Evolutionary conservation across 169 alveolate genomes (phyloP), one percentile per base, ranked within the genome.

Genomic region (Perkinsus chesapeaki): DNA sequence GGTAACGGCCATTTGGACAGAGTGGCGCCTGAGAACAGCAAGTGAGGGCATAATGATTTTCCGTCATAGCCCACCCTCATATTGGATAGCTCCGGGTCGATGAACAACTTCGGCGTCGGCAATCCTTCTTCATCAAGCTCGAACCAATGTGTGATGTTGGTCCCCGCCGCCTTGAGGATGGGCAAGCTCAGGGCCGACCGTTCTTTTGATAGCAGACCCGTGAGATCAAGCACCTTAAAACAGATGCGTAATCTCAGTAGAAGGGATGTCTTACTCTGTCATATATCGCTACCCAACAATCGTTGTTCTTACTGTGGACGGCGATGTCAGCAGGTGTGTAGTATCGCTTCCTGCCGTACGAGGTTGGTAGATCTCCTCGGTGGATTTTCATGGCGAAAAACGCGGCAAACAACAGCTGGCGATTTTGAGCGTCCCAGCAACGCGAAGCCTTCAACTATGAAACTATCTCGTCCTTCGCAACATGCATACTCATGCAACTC

Each of bases 91-190:
- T 95, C 96, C 1, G 98, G 96, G 92, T 97, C 97, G 91, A 97
- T 94, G 93, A 94, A 96, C 60, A 96, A 96, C 95, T 96, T 97
- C 16, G 99, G 99, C 3, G 82, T 60, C 82, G 82, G 82, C 82
- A 60, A 23, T 97, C 93, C 82, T 34, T 60, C 82, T 91, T 95
- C 96, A 93, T 98, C 98, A 27, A 60, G 82, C 31, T 60, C 82
- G 93, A 97, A 98, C 99, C 99, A 98, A 94, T 96, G 97, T 39
- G 98, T 96, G 48, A 98, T 97, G 94, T 98, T 99, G 38, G 96
- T 96, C 37, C 99, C 99, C 12, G 99, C 98, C 16, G 97, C 97
- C 39, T 96, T 96, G 39, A 98, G 97, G 39, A 98, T 92, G 47
- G 99, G 99, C 82, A 96, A 96, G 91, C 98, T 96, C 47, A 95